Conservation (phyloP, 768 basidiomycete genomes). For the Lentinula edodes region DNA sequence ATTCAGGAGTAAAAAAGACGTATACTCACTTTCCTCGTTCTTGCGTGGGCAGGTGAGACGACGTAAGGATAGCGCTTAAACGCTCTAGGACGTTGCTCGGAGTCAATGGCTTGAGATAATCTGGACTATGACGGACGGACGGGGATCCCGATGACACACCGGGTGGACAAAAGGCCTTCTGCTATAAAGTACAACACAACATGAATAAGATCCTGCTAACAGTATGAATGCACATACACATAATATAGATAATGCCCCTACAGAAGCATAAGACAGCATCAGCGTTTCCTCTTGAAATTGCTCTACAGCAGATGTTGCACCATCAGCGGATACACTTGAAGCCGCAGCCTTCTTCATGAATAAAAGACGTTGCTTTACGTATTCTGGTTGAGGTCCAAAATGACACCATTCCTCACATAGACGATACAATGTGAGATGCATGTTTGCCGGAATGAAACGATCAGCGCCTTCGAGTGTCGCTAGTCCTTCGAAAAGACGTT, state of each 20-base stretch:
- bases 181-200: constrained; percentile 34
- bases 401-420: constrained; percentile 95
- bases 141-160: constrained; percentile 58
- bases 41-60: constrained; percentile 44
- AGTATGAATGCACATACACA: constrained; percentile 53
- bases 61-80: constrained; percentile 63
- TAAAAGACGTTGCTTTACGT: constrained; percentile 62
- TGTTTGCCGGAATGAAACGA: constrained; percentile 67
- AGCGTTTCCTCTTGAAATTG: constrained; percentile 67
- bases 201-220: neutral
- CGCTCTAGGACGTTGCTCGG: constrained; percentile 54
- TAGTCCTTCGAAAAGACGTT: constrained; percentile 77
- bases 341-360: constrained; percentile 67
- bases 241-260: constrained; percentile 83
- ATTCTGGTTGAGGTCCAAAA: constrained; percentile 68
- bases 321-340: constrained; percentile 48
- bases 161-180: constrained; percentile 70
- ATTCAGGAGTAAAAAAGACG: too few relatives aligned
- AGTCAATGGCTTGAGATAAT: constrained; percentile 50
- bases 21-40: constrained; percentile 58
- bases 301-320: constrained; percentile 46
- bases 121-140: constrained; percentile 47
- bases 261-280: constrained; percentile 71
- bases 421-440: constrained; percentile 75
- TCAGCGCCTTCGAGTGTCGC: constrained; percentile 69